Evolutionary conservation across 2,329 filamentous ascomycete species (phyloP), one percentile per base, ranked within the genome.

Genomic region (Botrytis deweyae): DNA sequence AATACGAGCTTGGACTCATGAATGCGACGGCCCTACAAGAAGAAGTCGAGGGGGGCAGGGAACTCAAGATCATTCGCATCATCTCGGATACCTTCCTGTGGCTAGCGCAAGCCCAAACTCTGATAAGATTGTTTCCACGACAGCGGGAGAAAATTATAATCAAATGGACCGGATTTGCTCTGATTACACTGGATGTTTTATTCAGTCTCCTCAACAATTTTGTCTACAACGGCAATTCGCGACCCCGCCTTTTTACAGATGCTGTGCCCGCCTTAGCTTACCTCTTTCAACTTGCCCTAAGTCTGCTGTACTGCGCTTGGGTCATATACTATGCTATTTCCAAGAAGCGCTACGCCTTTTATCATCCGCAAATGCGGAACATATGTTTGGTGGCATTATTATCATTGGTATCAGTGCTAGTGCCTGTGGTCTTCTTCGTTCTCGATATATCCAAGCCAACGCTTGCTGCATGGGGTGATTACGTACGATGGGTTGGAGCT

Each of bases 111-210:
- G 95, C 97, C 1, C 96, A 99, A 84, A 99, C 96, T 0, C 84
- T 99, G 74, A 98, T 98, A 78, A 92, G 96, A 71, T 87, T 99
- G 1, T 99, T 99, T 78, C 96, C 96, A 12, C 93, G 96, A 49
- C 95, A 98, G 80, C 93, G 97, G 80, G 96, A 99, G 84, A 98
- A 98, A 84, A 91, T 98, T 70, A 93, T 98, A 77, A 99, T 99
- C 84, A 98, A 98, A 84, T 99, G 95, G 95, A 94, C 95, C 25
- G 96, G 95, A 1, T 98, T 98, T 81, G 94, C 92, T 4, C 88
- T 99, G 73, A 98, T 99, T 80, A 89, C 94, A 0, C 87, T 98
- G 74, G 95, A 98, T 81, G 91, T 95, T 62, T 90, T 95, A 18
- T 99, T 99, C 82, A 95, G 92, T 80, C 94, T 92, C 66, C 88